These are phyloP conservation scores for Solanum boliviense DNA, from an alignment of 257 asterid species.

Conservation along the genomic window DNA sequence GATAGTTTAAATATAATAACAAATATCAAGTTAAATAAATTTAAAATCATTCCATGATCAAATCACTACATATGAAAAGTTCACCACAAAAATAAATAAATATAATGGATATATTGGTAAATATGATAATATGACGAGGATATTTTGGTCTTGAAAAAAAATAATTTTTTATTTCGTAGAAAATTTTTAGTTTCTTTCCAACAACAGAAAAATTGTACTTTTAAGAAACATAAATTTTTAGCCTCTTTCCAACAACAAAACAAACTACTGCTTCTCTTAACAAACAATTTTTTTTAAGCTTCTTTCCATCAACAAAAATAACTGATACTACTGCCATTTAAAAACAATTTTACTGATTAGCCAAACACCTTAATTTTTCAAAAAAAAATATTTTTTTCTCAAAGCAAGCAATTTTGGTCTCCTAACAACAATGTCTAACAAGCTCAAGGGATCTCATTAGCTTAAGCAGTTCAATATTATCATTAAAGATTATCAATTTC, in stretches of 20 bases:
- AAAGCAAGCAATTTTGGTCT: too few relatives aligned
- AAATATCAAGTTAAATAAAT: neutral
- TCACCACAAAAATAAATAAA: neutral
- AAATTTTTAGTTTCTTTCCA: neutral
- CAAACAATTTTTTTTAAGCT: neutral
- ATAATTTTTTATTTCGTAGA: neutral
- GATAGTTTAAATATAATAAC: neutral
- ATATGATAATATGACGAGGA: neutral
- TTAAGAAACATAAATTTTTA: too few relatives aligned
- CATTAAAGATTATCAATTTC: neutral
- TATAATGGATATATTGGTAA: neutral
- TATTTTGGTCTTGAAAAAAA: neutral
- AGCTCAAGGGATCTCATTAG: neutral
- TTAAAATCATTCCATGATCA: neutral
- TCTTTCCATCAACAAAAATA: neutral
- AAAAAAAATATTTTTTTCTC: neutral
- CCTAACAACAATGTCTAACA: neutral
- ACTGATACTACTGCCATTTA: neutral
- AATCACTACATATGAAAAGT: neutral
- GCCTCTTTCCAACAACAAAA: neutral
- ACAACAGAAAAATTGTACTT: too few relatives aligned
- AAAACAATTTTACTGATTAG: neutral
- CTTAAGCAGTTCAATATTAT: neutral
- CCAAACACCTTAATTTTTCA: neutral
- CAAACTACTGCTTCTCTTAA: too few relatives aligned